Evolutionary conservation across 257 asterid genomes (phyloP).

Genomic region (Nicotiana sylvestris): DNA sequence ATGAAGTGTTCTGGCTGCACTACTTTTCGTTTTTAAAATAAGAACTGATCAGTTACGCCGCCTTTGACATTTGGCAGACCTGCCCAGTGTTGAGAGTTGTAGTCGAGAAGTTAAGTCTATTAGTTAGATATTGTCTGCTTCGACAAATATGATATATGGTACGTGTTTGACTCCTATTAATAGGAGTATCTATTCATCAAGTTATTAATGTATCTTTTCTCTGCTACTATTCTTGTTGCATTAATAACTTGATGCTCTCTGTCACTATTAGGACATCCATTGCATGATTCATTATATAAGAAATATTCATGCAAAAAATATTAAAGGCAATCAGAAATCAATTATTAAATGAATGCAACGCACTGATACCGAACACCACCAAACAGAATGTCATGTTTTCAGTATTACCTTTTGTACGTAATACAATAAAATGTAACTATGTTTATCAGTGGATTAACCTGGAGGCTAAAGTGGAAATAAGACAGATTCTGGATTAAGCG

Average conservation of each 20-base stretch:
- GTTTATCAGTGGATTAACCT: neutral
- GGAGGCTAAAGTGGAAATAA: neutral
- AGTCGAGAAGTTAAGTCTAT: neutral
- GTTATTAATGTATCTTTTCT: neutral
- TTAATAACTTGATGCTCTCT: neutral
- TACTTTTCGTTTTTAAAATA: neutral
- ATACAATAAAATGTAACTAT: neutral
- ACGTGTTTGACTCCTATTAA: neutral
- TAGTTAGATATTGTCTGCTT: neutral
- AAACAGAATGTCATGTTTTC: neutral
- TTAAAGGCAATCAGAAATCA: neutral
- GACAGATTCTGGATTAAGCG: neutral
- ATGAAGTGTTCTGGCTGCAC: neutral
- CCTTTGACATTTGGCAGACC: neutral
- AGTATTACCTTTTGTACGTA: neutral
- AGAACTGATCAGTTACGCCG: neutral
- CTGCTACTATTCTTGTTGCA: neutral
- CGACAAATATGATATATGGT: neutral
- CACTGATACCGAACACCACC: neutral
- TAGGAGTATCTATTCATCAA: neutral
- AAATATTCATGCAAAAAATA: slow-evolving; percentile 8
- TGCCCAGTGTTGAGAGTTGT: neutral
- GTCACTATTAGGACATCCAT: neutral
- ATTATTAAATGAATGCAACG: neutral
- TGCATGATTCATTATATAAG: neutral